A percentile compares a stretch with the other conserved stretches of the same genome.
Evolutionary conservation across 2,329 filamentous ascomycete species (phyloP).

Genomic region (Didymosphaeria variabile): DNA sequence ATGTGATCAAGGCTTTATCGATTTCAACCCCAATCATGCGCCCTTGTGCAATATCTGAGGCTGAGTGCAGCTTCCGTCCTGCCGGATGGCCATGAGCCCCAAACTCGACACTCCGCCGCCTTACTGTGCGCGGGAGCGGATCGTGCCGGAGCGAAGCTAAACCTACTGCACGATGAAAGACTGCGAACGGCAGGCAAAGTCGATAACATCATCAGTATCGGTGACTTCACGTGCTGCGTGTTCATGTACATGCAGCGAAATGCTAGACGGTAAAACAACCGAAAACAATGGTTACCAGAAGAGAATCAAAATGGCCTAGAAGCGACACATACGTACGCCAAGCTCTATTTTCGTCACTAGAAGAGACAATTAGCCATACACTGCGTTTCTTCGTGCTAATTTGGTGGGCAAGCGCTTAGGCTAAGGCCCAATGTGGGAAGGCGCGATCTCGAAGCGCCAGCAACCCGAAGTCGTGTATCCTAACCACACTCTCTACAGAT

Average conservation of each 20-base stretch:
- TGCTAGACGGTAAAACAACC: neutral
- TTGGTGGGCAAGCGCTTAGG: constrained; percentile 41
- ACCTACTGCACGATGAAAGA: neutral
- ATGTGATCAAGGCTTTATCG: constrained; percentile 11
- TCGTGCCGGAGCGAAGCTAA: constrained; percentile 10
- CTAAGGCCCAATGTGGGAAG: constrained; percentile 27
- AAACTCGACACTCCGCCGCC: constrained; percentile 1
- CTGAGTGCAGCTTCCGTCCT: constrained; percentile 17
- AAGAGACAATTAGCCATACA: constrained; percentile 32
- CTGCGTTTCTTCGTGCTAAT: constrained; percentile 25
- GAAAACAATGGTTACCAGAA: constrained; percentile 9
- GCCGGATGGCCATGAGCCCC: constrained; percentile 14
- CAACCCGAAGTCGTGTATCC: constrained; percentile 41
- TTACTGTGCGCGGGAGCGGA: constrained; percentile 17
- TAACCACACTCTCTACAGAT: constrained; percentile 34
- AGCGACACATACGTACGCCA: constrained; percentile 43
- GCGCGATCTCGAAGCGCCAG: constrained; percentile 39
- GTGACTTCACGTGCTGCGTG: neutral
- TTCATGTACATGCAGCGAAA: neutral
- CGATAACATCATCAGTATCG: neutral
- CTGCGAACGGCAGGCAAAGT: constrained; percentile 20
- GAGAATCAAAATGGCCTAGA: neutral
- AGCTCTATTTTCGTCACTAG: constrained; percentile 38
- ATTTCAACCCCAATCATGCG: constrained; percentile 16
- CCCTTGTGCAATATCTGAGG: constrained; percentile 10